A percentile compares a stretch with the other conserved stretches of the same genome.
phyloP scores from a whole-genome alignment of 495 filamentous ascomycete species.

The Zalerion maritima region DNA sequence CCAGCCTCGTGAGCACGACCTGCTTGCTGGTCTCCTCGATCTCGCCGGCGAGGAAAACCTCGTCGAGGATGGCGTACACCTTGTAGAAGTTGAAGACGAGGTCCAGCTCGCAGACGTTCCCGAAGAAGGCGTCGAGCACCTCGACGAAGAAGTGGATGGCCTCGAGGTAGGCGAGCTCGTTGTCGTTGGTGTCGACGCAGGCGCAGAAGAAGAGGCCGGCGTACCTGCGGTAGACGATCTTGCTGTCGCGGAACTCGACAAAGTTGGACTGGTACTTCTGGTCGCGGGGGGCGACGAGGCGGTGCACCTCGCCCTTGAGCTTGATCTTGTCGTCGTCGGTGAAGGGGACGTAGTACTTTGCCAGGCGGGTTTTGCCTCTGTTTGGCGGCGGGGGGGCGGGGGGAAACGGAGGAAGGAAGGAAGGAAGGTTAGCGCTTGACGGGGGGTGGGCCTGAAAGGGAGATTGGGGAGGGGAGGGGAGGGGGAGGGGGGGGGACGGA shows the following conservation, averaged over 20 bases:
- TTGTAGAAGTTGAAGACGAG: slow-evolving; percentile 87
- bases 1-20: slow-evolving; percentile 84
- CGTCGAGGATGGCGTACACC: slow-evolving; percentile 97
- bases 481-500: slow-evolving; percentile 1
- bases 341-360: slow-evolving; percentile 98
- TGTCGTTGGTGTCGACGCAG: slow-evolving; percentile 97
- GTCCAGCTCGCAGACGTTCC: slow-evolving; percentile 97
- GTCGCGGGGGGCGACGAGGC: slow-evolving; percentile 89
- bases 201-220: slow-evolving; percentile 97
- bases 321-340: slow-evolving; percentile 95
- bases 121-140: slow-evolving; percentile 95
- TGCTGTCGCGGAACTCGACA: slow-evolving; percentile 85
- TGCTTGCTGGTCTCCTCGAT: slow-evolving; percentile 98
- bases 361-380: slow-evolving; percentile 95
- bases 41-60: slow-evolving; percentile 91
- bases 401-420: too few species aligned
- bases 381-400: too few species aligned
- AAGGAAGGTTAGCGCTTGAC: slow-evolving; percentile 1
- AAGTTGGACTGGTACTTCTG: slow-evolving; percentile 99
- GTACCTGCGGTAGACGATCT: slow-evolving; percentile 93
- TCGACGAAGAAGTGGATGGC: slow-evolving; percentile 99
- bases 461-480: neutral
- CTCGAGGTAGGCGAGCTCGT: slow-evolving; percentile 92
- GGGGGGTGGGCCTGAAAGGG: neutral
- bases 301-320: slow-evolving; percentile 92